phyloP scores from a whole-genome alignment of 176 grass and related monocot species.

The Carex parvula region DNA sequence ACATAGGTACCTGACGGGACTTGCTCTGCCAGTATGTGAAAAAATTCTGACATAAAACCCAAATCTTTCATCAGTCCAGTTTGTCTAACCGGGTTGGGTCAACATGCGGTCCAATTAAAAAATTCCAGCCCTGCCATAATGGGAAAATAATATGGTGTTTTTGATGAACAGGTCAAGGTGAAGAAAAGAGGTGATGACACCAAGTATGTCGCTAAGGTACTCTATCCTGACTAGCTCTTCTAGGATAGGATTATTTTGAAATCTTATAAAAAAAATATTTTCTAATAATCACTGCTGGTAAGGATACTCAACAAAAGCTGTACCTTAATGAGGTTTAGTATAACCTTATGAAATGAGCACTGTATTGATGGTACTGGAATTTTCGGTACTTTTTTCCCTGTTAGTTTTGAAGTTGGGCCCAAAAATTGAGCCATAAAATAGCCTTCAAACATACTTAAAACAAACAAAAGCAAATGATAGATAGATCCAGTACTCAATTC shows the following conservation, averaged over 20 bases:
- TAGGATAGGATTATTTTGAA: background rate
- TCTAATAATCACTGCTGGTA: background rate
- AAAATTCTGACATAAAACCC: background rate
- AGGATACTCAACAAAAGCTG: background rate
- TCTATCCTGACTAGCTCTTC: background rate
- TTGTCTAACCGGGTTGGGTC: background rate
- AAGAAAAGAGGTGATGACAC: slow-evolving; percentile 97
- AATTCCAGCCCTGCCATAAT: slow-evolving; percentile 8
- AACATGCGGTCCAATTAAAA: slow-evolving; percentile 3
- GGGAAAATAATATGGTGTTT: slow-evolving; percentile 22
- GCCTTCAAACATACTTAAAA: background rate
- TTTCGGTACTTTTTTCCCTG: background rate
- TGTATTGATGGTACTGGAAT: background rate
- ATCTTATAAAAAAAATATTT: background rate
- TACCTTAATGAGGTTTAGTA: background rate
- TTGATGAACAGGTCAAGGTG: slow-evolving; percentile 66
- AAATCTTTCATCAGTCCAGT: background rate
- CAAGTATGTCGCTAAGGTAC: slow-evolving; percentile 95
- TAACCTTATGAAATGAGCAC: background rate
- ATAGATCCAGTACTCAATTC: slow-evolving; percentile 1
- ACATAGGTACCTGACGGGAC: background rate
- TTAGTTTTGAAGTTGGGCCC: background rate
- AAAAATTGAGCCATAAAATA: background rate
- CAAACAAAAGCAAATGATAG: background rate
- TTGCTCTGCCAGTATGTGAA: background rate